Evolutionary conservation across 345 rosid genomes (phyloP).

Genomic region (Dipteronia dyeriana): DNA sequence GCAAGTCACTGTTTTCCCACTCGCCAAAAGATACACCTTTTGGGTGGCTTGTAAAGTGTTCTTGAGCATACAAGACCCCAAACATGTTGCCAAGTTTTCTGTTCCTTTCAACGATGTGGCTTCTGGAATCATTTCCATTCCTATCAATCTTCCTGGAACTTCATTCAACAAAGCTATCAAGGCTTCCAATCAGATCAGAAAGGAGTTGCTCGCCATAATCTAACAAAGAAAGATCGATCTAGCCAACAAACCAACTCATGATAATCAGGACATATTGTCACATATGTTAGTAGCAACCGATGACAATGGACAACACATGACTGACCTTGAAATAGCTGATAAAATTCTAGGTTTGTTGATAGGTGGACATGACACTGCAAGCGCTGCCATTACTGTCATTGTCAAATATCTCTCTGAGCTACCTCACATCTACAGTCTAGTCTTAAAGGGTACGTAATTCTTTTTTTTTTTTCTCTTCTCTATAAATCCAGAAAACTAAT

Average conservation of each 20-base stretch:
- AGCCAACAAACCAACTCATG: background rate
- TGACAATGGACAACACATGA: slow-evolving; percentile 31
- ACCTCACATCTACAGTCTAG: slow-evolving; percentile 28
- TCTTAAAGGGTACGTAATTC: slow-evolving; percentile 25
- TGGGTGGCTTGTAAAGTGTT: slow-evolving; percentile 25
- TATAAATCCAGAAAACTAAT: background rate
- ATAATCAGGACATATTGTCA: slow-evolving; percentile 31
- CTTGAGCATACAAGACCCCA: slow-evolving; percentile 21
- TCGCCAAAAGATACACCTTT: slow-evolving; percentile 23
- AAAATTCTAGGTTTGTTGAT: slow-evolving; percentile 32
- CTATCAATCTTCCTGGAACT: slow-evolving; percentile 22
- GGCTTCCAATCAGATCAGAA: slow-evolving; percentile 16
- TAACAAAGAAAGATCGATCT: slow-evolving; percentile 31
- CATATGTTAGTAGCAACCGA: slow-evolving; percentile 33
- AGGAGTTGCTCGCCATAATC: slow-evolving; percentile 18
- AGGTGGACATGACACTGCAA: slow-evolving; percentile 37
- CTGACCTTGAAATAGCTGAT: slow-evolving; percentile 31
- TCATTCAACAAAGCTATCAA: slow-evolving; percentile 18
- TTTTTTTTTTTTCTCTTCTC: background rate
- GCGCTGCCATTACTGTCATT: slow-evolving; percentile 26
- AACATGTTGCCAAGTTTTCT: slow-evolving; percentile 8
- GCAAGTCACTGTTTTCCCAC: slow-evolving; percentile 16
- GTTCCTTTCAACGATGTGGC: slow-evolving; percentile 24
- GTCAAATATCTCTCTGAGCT: slow-evolving; percentile 34
- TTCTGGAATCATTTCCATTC: slow-evolving; percentile 20